These are phyloP conservation scores for Pichia cabralensis DNA, from an alignment of 805 yeast species.

Conservation along the genomic window DNA sequence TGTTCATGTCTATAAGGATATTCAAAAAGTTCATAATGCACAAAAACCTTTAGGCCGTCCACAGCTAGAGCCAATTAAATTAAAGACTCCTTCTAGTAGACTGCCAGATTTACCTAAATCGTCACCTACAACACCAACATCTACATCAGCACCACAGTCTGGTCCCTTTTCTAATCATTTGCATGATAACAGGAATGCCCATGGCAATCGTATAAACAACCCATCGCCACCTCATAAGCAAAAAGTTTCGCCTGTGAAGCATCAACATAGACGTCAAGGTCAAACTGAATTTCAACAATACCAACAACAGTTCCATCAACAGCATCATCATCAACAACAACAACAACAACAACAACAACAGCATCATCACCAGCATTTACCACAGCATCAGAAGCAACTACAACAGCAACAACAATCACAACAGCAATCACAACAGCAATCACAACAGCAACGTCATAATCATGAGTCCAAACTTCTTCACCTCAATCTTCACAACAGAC, in stretches of 20 bases:
- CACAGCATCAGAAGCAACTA: background rate
- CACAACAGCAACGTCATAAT: too few species aligned
- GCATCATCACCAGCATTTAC: conserved; percentile 4
- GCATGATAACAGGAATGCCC: too few species aligned
- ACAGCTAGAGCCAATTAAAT: conserved; percentile 7
- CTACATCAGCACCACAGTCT: background rate
- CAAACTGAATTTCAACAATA: too few species aligned
- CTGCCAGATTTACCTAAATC: conserved; percentile 9
- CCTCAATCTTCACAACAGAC: too few species aligned
- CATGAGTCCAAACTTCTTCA: too few species aligned
- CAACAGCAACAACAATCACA: conserved; percentile 4
- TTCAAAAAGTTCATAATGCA: conserved; percentile 9
- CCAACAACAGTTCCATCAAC: conserved; percentile 2
- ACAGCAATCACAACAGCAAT: background rate
- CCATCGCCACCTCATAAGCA: too few species aligned
- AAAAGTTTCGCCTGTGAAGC: too few species aligned
- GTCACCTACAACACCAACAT: conserved; percentile 10
- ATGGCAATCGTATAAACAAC: too few species aligned
- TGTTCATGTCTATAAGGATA: conserved; percentile 11
- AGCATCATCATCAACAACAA: conserved; percentile 1
- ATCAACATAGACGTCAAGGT: too few species aligned
- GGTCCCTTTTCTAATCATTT: too few species aligned
- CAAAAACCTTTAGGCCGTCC: conserved; percentile 6
- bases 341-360: conserved; percentile 2
- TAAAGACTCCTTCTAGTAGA: conserved; percentile 7